Evolutionary conservation across 1,284 basidiomycete genomes (phyloP).

Genomic region (Trichosporon sp.): DNA sequence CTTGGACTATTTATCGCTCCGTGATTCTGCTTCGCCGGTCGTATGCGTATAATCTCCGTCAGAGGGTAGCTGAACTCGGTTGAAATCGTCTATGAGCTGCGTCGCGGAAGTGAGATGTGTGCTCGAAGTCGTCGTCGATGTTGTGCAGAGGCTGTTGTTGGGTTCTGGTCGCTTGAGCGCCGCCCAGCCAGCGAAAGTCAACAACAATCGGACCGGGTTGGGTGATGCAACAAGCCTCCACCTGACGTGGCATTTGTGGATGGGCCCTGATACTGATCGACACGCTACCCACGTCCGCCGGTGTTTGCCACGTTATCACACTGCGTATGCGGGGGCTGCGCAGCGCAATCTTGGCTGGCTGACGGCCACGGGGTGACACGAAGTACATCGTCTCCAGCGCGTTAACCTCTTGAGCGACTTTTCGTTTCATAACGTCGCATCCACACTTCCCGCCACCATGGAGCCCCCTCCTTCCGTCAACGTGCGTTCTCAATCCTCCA

Average conservation of each 20-base stretch:
- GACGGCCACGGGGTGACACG: neutral
- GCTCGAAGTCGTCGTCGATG: neutral
- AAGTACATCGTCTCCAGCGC: neutral
- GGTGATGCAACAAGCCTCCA: neutral
- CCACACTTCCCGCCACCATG: slow-evolving; percentile 1
- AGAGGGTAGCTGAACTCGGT: neutral
- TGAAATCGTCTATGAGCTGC: too few relatives aligned
- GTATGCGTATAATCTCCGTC: neutral
- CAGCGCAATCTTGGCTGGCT: neutral
- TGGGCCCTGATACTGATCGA: neutral
- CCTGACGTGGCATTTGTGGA: neutral
- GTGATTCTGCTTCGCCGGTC: too few relatives aligned
- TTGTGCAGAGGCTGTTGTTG: neutral
- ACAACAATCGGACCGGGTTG: neutral
- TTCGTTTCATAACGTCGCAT: neutral
- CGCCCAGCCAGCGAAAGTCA: neutral
- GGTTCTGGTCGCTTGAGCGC: neutral
- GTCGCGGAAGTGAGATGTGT: neutral
- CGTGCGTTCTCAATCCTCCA: neutral
- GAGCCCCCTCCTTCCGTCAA: neutral
- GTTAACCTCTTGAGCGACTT: slow-evolving; percentile 1
- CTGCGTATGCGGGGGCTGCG: neutral
- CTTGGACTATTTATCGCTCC: too few relatives aligned
- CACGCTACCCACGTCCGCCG: neutral
- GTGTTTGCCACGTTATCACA: neutral